These are phyloP conservation scores for Aspergillus brasiliensis DNA, from an alignment of 2,329 filamentous ascomycete species.

Conservation along the genomic window DNA sequence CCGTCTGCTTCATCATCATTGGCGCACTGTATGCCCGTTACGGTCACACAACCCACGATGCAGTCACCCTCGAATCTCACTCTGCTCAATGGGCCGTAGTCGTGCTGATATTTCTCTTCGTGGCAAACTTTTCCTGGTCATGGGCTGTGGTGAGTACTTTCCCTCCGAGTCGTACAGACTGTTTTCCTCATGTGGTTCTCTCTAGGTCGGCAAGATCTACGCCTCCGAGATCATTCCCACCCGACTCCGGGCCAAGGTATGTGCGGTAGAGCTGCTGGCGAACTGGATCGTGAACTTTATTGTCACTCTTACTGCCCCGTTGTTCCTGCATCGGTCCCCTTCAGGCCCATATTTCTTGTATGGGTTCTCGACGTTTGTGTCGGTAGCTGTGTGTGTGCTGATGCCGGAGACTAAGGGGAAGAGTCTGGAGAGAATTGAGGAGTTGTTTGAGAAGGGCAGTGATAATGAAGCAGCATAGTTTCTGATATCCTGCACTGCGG, in stretches of 20 bases:
- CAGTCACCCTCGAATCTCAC: constrained; percentile 18
- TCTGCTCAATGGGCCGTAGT: constrained; percentile 25
- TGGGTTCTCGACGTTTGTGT: constrained; percentile 16
- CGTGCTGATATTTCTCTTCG: constrained; percentile 34
- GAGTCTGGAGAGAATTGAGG: constrained; percentile 17
- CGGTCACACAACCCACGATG: constrained; percentile 15
- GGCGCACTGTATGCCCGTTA: constrained; percentile 17
- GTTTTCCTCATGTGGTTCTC: background rate
- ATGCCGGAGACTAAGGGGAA: constrained; percentile 21
- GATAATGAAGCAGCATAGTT: background rate
- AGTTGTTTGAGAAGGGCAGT: constrained; percentile 12
- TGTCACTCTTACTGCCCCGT: constrained; percentile 13
- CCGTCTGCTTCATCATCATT: constrained; percentile 18
- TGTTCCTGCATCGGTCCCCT: constrained; percentile 16
- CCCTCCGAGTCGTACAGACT: background rate
- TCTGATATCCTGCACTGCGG: too few species aligned
- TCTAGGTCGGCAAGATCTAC: constrained; percentile 22
- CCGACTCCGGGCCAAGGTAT: constrained; percentile 15
- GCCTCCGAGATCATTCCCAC: constrained; percentile 21
- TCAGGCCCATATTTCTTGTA: constrained; percentile 18
- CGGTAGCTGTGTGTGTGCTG: constrained; percentile 16
- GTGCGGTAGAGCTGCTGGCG: constrained; percentile 17
- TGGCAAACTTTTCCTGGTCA: constrained; percentile 31
- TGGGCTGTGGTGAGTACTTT: constrained; percentile 25
- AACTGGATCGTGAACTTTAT: constrained; percentile 20